Percentiles rank a stretch among this genome's conserved stretches.
Evolutionary conservation across 345 rosid species (phyloP).

Genomic region (Erysimum cheiranthoides): DNA sequence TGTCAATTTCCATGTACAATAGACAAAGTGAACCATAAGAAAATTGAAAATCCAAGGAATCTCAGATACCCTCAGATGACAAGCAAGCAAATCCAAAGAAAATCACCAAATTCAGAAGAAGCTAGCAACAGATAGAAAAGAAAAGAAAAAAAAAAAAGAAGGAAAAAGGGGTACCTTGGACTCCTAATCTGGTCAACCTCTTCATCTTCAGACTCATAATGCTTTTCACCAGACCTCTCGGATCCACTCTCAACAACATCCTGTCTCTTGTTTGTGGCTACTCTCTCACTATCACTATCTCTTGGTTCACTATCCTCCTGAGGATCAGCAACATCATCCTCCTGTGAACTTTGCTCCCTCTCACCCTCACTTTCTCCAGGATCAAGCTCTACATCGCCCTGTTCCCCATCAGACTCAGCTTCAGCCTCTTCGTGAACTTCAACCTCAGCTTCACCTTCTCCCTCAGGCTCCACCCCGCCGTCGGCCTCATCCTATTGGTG

Average conservation of each 20-base stretch:
- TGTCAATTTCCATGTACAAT: conserved; percentile 21
- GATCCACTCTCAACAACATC: conserved; percentile 84
- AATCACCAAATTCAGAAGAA: not conserved
- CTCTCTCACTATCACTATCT: conserved; percentile 74
- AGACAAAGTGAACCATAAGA: conserved; percentile 28
- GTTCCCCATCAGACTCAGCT: conserved; percentile 75
- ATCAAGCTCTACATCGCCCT: conserved; percentile 69
- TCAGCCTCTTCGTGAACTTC: conserved; percentile 56
- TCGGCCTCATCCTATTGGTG: conserved; percentile 82
- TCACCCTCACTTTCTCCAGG: conserved; percentile 95
- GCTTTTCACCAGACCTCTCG: conserved; percentile 83
- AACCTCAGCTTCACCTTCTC: conserved; percentile 67
- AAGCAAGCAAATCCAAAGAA: conserved; percentile 14
- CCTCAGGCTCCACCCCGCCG: conserved; percentile 71
- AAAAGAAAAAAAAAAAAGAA: not conserved
- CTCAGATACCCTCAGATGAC: conserved; percentile 25
- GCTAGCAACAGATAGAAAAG: conserved; percentile 11
- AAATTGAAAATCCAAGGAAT: conserved; percentile 26
- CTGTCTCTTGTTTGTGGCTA: conserved; percentile 62
- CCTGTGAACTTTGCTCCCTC: conserved; percentile 82
- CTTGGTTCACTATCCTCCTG: conserved; percentile 77
- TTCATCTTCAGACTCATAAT: conserved; percentile 78
- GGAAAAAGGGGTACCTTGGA: conserved; percentile 55
- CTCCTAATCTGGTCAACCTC: conserved; percentile 85
- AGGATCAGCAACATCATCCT: conserved; percentile 65